Percentiles rank a stretch among this genome's conserved stretches.
These are phyloP conservation scores for Skeletonema tropicum DNA, from an alignment of 108 stramenopile species.

Conservation along the genomic window DNA sequence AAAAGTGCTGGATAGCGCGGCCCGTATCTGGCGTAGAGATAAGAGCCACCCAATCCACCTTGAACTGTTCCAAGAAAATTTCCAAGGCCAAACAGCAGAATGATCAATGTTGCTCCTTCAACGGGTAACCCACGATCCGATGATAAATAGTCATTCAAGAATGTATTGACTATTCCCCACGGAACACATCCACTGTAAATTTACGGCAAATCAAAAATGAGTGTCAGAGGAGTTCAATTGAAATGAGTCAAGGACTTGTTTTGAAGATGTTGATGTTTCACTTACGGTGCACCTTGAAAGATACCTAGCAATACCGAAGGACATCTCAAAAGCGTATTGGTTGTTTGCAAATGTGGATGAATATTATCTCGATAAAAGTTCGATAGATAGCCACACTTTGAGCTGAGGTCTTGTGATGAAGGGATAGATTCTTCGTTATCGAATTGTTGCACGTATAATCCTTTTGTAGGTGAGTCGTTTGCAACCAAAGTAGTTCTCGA, in stretches of 20 bases:
- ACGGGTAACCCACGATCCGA: conserved; percentile 79
- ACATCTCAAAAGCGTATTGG: conserved; percentile 49
- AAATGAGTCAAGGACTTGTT: too few relatives aligned
- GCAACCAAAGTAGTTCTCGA: conserved; percentile 17
- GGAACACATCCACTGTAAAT: conserved; percentile 88
- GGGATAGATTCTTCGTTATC: background rate
- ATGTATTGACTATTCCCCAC: conserved; percentile 83
- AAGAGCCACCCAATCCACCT: conserved; percentile 71
- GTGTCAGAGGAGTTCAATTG: too few relatives aligned
- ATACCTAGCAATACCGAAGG: conserved; percentile 71
- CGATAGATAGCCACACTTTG: background rate
- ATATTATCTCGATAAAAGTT: conserved; percentile 16
- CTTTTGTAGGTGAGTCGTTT: conserved; percentile 9
- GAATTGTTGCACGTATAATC: conserved; percentile 19
- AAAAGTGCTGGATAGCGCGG: conserved; percentile 68
- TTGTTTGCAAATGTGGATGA: conserved; percentile 43
- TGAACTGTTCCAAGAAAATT: conserved; percentile 73
- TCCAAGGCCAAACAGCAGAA: conserved; percentile 78
- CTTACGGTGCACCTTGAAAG: conserved; percentile 89
- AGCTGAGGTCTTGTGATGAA: background rate
- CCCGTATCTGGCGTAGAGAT: conserved; percentile 60
- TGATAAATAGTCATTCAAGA: conserved; percentile 85
- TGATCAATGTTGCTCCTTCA: conserved; percentile 68
- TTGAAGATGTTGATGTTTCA: too few relatives aligned
- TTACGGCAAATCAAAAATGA: too few relatives aligned